Base-by-base conservation (phyloP, 2,329 filamentous ascomycete genomes). In the Zymoseptoria crescenta region DNA sequence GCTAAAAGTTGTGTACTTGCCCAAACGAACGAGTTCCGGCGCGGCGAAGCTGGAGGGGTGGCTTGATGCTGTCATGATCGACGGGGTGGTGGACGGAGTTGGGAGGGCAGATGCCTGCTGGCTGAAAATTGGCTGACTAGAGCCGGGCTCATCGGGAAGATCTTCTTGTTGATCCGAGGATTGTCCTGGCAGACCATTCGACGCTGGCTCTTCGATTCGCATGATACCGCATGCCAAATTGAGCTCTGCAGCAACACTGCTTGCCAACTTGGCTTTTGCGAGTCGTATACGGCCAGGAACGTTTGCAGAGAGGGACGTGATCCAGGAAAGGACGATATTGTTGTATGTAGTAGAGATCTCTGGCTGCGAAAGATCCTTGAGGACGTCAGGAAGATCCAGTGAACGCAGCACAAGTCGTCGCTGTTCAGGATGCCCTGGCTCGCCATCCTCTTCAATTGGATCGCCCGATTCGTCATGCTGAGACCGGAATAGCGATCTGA, bases 1-100 rank as follows among this genome's bases (percentile, higher is more conserved):
- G 30, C 62, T 64, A 52, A 76, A 72, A 0, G 64, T 65, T 1
- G 76, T 71, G 64, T 75, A 73, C 52, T 68, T 72, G 49, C 68
- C 68, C 2, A 79, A 67, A 3, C 75, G 73, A 16, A 64, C 57
- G 28, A 70, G 56, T 45, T 70, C 66, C 8, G 67, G 61, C n/a
- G 69, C 65, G 7, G 65, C 62, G 8, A 66, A 58, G 27, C 60
- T 64, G n/a, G 70, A 65, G n/a, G 64, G 35, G 28, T 65, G 60
- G 48, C 65, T 67, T 4, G 65, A 64, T 6, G 56, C 61, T 16
- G 68, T 72, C 20, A 61, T 67, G 24, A 69, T 55, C 0, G 70
- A 72, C 13, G 68, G 70, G 7, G 69, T 64, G 6, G 69, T 67
- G 16, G 69, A 72, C 3, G 70, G 69, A 1, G 68, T 72, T 7